These are phyloP conservation scores for Citrus trifoliata DNA, from an alignment of 345 rosid genomes.

Conservation along the genomic window DNA sequence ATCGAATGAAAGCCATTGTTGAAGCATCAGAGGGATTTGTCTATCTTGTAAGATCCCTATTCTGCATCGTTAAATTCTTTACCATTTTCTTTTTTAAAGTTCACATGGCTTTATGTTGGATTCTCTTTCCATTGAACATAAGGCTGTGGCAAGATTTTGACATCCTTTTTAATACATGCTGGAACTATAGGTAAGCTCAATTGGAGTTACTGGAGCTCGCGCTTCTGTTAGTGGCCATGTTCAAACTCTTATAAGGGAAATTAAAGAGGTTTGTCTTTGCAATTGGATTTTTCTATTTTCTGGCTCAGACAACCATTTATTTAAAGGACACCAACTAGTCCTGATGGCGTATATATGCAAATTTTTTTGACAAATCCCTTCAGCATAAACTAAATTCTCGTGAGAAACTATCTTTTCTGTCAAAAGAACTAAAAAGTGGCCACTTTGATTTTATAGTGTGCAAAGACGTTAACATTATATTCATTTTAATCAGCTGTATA, in stretches of 20 bases:
- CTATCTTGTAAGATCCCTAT: constrained; percentile 61
- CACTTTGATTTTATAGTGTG: not conserved
- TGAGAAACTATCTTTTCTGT: not conserved
- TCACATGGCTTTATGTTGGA: not conserved
- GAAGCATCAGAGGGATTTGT: constrained; percentile 86
- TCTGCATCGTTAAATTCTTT: not conserved
- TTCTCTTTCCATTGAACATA: constrained; percentile 1
- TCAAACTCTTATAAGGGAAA: constrained; percentile 60
- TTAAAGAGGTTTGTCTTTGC: constrained; percentile 51
- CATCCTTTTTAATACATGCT: not conserved
- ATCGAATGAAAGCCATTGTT: constrained; percentile 77
- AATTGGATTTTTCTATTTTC: not conserved
- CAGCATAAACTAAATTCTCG: not conserved
- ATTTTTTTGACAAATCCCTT: not conserved
- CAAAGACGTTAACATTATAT: not conserved
- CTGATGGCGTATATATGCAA: not conserved
- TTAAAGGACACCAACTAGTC: not conserved
- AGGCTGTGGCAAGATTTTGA: not conserved
- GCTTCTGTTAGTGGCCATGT: constrained; percentile 63
- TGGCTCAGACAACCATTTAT: not conserved
- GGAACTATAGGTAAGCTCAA: constrained; percentile 65
- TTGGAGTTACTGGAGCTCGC: constrained; percentile 90
- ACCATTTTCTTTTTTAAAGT: not conserved
- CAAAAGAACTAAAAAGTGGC: not conserved
- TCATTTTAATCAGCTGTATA: not conserved